Evolutionary conservation across 208 protist genomes (phyloP).

Genomic region (Polymyxa betae): DNA sequence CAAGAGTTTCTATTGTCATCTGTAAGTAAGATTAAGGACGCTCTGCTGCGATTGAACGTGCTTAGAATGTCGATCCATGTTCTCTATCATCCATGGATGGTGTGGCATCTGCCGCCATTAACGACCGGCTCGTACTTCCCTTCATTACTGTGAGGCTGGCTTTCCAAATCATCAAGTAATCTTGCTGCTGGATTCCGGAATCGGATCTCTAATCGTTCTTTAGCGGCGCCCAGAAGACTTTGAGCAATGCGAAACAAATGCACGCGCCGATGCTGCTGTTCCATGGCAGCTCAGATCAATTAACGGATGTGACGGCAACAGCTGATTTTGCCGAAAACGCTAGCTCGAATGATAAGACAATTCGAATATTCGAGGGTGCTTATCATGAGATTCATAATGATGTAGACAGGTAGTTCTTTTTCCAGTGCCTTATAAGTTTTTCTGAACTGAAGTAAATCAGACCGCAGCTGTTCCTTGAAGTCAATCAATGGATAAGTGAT

Average conservation of each 20-base stretch:
- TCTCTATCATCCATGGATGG: slow-evolving; percentile 39
- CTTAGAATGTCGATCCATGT: slow-evolving; percentile 48
- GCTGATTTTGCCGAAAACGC: not conserved
- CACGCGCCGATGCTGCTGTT: not conserved
- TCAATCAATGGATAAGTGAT: not conserved
- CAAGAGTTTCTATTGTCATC: slow-evolving; percentile 45
- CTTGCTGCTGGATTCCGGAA: not conserved
- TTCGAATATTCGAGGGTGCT: slow-evolving; percentile 38
- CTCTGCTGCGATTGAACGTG: not conserved
- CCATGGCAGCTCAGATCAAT: slow-evolving; percentile 47
- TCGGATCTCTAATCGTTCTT: not conserved
- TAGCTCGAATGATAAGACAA: not conserved
- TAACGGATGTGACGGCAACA: not conserved
- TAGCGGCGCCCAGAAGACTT: not conserved
- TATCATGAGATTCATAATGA: slow-evolving; percentile 45
- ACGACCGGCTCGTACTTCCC: slow-evolving; percentile 7
- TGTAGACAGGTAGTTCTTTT: slow-evolving; percentile 37
- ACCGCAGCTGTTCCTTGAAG: not conserved
- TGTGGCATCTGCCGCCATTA: slow-evolving; percentile 23
- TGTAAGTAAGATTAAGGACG: not conserved
- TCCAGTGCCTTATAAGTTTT: not conserved
- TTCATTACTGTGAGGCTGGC: slow-evolving; percentile 16
- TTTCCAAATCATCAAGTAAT: slow-evolving; percentile 33
- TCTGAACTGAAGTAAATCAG: not conserved
- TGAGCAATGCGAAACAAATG: not conserved